Base-by-base conservation (phyloP, 2,329 filamentous ascomycete genomes). In the Microcera coccophila region DNA sequence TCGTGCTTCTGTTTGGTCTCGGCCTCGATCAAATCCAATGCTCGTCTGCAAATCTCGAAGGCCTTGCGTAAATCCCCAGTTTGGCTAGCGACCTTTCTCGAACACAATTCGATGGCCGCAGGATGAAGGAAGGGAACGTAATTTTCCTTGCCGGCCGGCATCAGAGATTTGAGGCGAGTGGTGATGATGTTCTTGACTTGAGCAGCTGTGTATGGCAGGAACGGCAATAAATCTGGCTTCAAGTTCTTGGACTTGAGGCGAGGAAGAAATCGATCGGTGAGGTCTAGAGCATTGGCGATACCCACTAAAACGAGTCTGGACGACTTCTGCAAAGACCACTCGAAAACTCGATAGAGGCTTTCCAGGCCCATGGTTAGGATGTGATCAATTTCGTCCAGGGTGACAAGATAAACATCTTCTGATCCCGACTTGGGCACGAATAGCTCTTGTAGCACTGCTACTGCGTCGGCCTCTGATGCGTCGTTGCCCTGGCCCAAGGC, bases 21-120 rank as follows among this genome's bases (percentile, higher is more conserved):
- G 39, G 80, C 74, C 66, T 97, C 93, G 37, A 96, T 82, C 17
- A 95, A 70, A 63, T 97, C 91, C 42, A 98, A 82, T 3, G 90
- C 89, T 41, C 89, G 82, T 36, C 89, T 85, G 64, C 91, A 90
- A 46, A 98, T 88, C 64, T 96, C 91, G 58, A 97, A 96, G 1
- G 90, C 91, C 65, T 95, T 95, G 47, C 93, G 87, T 37, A 98
- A 68, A 64, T 98, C 93, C 33, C 93, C 93, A 0, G 89, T 95
- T 63, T 97, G 91, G 41, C 86, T 89, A 4, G 93, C 86, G 14
- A 98, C 88, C 64, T 97, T 98, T 63, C 93, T 88, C 7, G 93
- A 86, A 63, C 91, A 95, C 34, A 98, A 82, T 59, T 94, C 88
- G 54, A 98, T 90, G 15, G 93, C 93, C 11, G 89, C 87, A 1